Percentiles rank a stretch among this genome's conserved stretches.
These are phyloP conservation scores for Didymellaceae sp. DNA, from an alignment of 2,329 filamentous ascomycete genomes.

Conservation along the genomic window DNA sequence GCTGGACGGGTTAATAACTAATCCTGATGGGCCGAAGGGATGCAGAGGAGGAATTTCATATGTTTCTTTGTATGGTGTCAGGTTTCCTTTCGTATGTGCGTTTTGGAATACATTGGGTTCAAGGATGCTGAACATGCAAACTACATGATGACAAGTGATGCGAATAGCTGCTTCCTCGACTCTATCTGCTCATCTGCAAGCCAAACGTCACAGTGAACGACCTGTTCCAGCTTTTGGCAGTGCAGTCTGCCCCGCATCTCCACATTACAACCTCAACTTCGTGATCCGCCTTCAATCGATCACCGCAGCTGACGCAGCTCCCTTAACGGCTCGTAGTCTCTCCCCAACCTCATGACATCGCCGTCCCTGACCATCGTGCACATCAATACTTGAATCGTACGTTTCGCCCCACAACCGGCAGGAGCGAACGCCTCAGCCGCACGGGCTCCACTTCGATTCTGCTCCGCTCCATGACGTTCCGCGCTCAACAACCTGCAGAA, in stretches of 20 bases:
- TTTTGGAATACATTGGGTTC: not conserved
- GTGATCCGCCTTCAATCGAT: constrained; percentile 1
- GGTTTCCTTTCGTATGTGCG: constrained; percentile 2
- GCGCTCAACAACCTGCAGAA: constrained; percentile 1
- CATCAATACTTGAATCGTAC: constrained; percentile 18
- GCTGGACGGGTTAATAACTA: constrained; percentile 20
- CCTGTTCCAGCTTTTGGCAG: not conserved
- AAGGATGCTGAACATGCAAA: not conserved
- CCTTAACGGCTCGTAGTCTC: not conserved
- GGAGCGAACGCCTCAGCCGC: constrained; percentile 20
- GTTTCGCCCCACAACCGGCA: constrained; percentile 17
- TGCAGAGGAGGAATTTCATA: constrained; percentile 4
- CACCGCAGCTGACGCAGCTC: constrained; percentile 8
- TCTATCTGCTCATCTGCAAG: not conserved
- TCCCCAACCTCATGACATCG: constrained; percentile 15
- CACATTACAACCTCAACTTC: constrained; percentile 8
- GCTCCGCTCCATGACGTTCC: constrained; percentile 19
- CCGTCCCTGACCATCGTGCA: constrained; percentile 11
- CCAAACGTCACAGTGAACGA: constrained; percentile 5
- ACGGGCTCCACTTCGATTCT: constrained; percentile 12
- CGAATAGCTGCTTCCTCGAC: not conserved
- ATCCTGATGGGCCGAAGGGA: constrained; percentile 10
- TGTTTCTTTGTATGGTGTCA: constrained; percentile 1
- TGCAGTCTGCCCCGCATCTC: constrained; percentile 11
- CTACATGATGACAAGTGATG: not conserved